phyloP scores from a whole-genome alignment of 2,329 filamentous ascomycete genomes.

The Tolypocladium nubicola region DNA sequence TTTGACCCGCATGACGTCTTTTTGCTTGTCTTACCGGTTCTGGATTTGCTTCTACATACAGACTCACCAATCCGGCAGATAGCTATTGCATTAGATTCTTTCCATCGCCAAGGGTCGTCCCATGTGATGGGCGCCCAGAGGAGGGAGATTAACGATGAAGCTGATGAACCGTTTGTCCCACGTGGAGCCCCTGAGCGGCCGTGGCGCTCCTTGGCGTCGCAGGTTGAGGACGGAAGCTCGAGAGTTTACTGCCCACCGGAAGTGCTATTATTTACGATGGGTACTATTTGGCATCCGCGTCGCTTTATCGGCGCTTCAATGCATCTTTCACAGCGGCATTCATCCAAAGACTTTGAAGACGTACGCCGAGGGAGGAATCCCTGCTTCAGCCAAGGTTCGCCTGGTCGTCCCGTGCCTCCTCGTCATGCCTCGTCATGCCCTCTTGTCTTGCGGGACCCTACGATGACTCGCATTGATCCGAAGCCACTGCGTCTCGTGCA shows the following conservation, averaged over 20 bases:
- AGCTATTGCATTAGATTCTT: background rate
- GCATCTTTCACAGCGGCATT: too few relatives aligned
- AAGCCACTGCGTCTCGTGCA: background rate
- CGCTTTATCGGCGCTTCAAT: background rate
- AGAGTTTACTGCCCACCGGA: background rate
- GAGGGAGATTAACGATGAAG: background rate
- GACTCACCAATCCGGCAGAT: background rate
- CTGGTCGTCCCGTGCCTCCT: background rate
- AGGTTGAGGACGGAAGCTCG: background rate
- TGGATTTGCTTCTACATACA: background rate
- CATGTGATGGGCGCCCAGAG: background rate
- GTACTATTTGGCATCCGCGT: background rate
- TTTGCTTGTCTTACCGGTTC: background rate
- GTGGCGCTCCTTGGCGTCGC: background rate
- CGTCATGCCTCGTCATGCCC: background rate
- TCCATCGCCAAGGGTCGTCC: background rate
- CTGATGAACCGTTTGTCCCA: background rate
- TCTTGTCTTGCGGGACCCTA: background rate
- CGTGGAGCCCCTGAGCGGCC: background rate
- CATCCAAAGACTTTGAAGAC: background rate
- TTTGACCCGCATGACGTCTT: background rate
- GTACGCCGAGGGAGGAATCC: background rate
- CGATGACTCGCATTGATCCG: background rate
- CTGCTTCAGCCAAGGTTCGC: too few relatives aligned
- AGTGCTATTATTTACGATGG: background rate